Evolutionary conservation across 495 filamentous ascomycete genomes (phyloP).

Genomic region (Aspergillus panamensis): DNA sequence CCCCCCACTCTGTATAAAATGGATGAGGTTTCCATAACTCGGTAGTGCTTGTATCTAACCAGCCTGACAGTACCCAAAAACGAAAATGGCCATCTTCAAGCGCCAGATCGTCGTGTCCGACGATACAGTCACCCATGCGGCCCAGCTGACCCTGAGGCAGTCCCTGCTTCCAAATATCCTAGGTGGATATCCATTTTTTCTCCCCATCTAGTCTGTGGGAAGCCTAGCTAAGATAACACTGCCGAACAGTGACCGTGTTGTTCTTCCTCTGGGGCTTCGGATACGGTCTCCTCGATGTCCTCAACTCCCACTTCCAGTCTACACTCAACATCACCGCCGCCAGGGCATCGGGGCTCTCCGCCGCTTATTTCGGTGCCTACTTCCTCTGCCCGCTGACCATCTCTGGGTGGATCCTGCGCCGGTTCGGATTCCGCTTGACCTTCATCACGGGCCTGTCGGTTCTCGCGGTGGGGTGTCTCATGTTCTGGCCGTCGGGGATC

Average conservation of each 20-base stretch:
- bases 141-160: conserved; percentile 17
- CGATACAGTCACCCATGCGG: conserved; percentile 6
- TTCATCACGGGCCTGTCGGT: conserved; percentile 54
- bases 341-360: conserved; percentile 44
- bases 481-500: conserved; percentile 58
- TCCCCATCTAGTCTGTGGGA: not conserved
- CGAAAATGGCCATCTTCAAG: not conserved
- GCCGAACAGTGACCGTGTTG: conserved; percentile 30
- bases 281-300: conserved; percentile 52
- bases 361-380: conserved; percentile 56
- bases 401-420: conserved; percentile 62
- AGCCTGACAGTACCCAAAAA: not conserved
- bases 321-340: conserved; percentile 44
- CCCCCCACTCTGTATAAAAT: not conserved
- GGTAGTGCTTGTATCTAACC: not conserved
- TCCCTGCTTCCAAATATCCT: conserved; percentile 21
- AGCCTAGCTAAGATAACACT: not conserved
- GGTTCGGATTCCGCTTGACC: conserved; percentile 58
- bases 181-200: conserved; percentile 8
- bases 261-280: conserved; percentile 47
- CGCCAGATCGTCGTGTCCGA: not conserved
- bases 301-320: conserved; percentile 54
- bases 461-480: conserved; percentile 59
- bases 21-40: not conserved
- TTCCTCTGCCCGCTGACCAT: conserved; percentile 63